These are phyloP conservation scores for Russula compacta DNA, from an alignment of 768 basidiomycete genomes.

Conservation along the genomic window DNA sequence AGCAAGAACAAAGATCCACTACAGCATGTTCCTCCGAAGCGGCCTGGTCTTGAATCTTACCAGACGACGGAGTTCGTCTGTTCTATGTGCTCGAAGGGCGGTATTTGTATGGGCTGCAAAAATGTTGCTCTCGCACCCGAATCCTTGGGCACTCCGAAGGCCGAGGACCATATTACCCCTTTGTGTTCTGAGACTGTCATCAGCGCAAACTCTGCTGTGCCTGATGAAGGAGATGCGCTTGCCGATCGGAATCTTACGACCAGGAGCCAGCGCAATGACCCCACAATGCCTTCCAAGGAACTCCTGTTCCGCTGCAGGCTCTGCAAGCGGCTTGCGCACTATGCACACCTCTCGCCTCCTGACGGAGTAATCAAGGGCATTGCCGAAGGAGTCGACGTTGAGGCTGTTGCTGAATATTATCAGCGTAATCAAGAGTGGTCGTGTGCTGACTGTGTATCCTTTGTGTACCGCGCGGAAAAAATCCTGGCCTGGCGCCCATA, in stretches of 20 bases:
- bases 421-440: constrained; percentile 48
- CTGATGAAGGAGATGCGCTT: background rate
- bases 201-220: background rate
- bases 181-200: background rate
- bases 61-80: constrained; percentile 78
- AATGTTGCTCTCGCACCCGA: constrained; percentile 47
- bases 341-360: constrained; percentile 56
- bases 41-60: constrained; percentile 21
- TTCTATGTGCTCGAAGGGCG: constrained; percentile 63
- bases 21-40: constrained; percentile 4
- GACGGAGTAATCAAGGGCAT: constrained; percentile 29
- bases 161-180: background rate
- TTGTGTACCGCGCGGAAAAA: constrained; percentile 60
- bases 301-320: constrained; percentile 75
- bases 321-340: constrained; percentile 80
- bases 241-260: background rate
- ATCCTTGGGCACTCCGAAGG: constrained; percentile 2
- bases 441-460: constrained; percentile 74
- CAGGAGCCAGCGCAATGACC: background rate
- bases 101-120: constrained; percentile 69
- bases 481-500: constrained; percentile 90
- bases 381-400: constrained; percentile 21
- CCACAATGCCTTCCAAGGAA: constrained; percentile 24
- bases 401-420: constrained; percentile 52
- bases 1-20: background rate